These are phyloP conservation scores for Symbiodinium natans DNA, from an alignment of 73 alveolate species.

Conservation along the genomic window DNA sequence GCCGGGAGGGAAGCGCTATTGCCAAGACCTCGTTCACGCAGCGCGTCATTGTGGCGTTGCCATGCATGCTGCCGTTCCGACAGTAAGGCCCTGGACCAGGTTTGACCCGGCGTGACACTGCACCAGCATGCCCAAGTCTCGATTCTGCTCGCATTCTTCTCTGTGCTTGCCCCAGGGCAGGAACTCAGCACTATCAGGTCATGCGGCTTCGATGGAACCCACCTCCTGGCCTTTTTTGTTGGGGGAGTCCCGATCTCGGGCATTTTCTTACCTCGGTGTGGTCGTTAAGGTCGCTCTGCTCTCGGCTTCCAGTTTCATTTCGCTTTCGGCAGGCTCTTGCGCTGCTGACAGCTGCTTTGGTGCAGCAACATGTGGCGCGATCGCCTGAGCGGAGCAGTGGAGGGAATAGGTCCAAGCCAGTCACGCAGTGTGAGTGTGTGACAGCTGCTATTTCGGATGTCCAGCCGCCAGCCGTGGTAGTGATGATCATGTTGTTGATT, in stretches of 20 bases:
- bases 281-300: background rate
- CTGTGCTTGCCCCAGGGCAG: too few species aligned
- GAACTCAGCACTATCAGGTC: background rate
- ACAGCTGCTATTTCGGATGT: too few species aligned
- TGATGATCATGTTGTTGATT: too few species aligned
- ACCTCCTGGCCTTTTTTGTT: conserved; percentile 45
- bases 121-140: background rate
- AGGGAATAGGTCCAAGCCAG: too few species aligned
- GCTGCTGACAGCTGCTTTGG: conserved; percentile 2
- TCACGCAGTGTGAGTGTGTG: too few species aligned
- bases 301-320: background rate
- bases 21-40: background rate
- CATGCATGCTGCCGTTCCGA: too few species aligned
- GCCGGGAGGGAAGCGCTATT: background rate
- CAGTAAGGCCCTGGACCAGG: background rate
- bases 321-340: background rate
- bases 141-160: background rate
- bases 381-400: background rate
- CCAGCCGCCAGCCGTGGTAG: too few species aligned
- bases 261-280: background rate
- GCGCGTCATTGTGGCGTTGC: background rate
- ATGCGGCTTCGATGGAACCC: conserved; percentile 56
- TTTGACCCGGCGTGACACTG: too few species aligned
- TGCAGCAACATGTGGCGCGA: conserved; percentile 12
- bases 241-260: conserved; percentile 29